These are phyloP conservation scores for Neurospora sp. DNA, from an alignment of 495 filamentous ascomycete genomes.

Conservation along the genomic window DNA sequence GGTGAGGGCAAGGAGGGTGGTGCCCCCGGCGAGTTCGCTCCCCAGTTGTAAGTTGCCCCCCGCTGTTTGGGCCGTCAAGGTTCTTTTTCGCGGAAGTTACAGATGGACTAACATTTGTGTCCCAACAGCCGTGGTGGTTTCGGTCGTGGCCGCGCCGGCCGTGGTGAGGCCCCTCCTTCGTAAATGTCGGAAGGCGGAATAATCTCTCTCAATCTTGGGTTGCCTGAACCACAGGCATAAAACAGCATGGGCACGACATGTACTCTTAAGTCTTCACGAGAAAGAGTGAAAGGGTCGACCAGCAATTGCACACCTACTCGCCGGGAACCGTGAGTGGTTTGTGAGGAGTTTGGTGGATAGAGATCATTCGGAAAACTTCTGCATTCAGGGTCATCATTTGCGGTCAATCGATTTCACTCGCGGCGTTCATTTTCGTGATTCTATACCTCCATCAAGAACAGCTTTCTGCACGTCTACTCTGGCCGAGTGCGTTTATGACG, in stretches of 20 bases:
- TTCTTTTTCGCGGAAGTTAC: slow-evolving; percentile 3
- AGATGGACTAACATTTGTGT: slow-evolving; percentile 17
- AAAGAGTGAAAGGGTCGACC: slow-evolving; percentile 23
- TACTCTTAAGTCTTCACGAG: slow-evolving; percentile 37
- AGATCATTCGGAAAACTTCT: slow-evolving; percentile 31
- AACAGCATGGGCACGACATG: slow-evolving; percentile 37
- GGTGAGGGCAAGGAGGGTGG: slow-evolving; percentile 85
- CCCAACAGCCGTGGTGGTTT: slow-evolving; percentile 70
- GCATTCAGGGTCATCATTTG: slow-evolving; percentile 27
- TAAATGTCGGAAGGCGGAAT: slow-evolving; percentile 31
- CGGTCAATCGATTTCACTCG: slow-evolving; percentile 25
- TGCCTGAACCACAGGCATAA: slow-evolving; percentile 21
- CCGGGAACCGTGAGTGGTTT: slow-evolving; percentile 25
- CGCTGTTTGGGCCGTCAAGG: neutral
- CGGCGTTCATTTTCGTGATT: neutral
- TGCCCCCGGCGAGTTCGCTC: slow-evolving; percentile 89
- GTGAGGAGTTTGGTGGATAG: slow-evolving; percentile 32
- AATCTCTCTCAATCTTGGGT: slow-evolving; percentile 26
- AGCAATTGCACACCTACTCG: slow-evolving; percentile 19
- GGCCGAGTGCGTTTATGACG: neutral
- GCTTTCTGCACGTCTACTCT: neutral
- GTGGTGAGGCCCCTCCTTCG: slow-evolving; percentile 60
- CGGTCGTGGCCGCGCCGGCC: slow-evolving; percentile 79
- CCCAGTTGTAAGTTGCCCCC: slow-evolving; percentile 60
- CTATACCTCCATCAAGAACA: neutral